Conservation (phyloP, 2,329 filamentous ascomycete species). For the Endothia cerciana region DNA sequence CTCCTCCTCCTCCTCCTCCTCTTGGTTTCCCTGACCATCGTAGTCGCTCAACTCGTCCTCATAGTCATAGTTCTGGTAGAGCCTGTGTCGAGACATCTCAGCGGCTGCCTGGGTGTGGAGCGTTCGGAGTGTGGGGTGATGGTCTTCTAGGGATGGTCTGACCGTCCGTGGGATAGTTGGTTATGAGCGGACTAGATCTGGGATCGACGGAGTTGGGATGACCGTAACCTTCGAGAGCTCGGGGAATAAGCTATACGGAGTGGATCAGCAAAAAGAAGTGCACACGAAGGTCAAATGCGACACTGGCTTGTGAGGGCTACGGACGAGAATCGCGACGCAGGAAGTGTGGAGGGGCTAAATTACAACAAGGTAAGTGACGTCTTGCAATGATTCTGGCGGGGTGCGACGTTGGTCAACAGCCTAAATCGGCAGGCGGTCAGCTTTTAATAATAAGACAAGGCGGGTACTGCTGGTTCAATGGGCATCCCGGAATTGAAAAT, state of each 20-base stretch:
- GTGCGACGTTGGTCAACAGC: background rate
- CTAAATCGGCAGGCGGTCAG: constrained; percentile 21
- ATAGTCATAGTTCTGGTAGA: constrained; percentile 54
- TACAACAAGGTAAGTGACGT: background rate
- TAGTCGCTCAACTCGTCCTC: constrained; percentile 57
- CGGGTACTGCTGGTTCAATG: constrained; percentile 5
- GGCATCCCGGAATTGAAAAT: constrained; percentile 10
- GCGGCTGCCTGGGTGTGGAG: background rate
- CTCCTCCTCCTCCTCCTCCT: constrained; percentile 50
- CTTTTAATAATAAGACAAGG: background rate
- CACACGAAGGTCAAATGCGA: background rate
- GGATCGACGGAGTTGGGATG: background rate
- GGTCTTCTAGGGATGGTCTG: background rate
- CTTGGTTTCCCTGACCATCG: constrained; percentile 49
- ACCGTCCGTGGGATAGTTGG: background rate
- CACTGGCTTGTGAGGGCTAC: background rate
- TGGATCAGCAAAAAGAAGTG: background rate
- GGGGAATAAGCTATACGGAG: background rate
- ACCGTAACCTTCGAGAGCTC: background rate
- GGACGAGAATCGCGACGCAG: background rate
- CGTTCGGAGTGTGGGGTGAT: constrained; percentile 9
- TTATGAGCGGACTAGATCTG: background rate
- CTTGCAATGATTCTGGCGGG: constrained; percentile 11
- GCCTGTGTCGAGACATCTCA: constrained; percentile 52
- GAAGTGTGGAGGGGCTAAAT: background rate